Evolutionary conservation across 1,139 yeast species (phyloP).

Genomic region (Hyphopichia fennica): DNA sequence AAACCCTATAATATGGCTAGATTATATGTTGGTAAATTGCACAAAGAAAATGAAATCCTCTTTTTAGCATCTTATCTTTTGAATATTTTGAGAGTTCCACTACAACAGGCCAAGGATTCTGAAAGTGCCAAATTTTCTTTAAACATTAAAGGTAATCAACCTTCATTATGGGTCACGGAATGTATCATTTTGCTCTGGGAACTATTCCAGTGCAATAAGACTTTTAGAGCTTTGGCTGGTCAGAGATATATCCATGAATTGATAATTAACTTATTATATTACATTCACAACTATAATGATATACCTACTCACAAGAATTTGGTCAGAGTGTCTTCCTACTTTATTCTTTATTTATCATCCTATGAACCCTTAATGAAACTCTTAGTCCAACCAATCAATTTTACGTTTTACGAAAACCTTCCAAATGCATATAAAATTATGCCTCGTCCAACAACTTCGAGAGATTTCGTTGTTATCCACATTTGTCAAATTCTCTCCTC

Average conservation of each 20-base stretch:
- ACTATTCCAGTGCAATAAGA: conserved; percentile 66
- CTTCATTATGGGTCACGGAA: conserved; percentile 57
- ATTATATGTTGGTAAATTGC: conserved; percentile 51
- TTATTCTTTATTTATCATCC: conserved; percentile 61
- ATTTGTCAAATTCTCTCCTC: conserved; percentile 26
- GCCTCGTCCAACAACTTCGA: conserved; percentile 45
- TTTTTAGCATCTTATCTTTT: conserved; percentile 49
- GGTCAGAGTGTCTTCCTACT: conserved; percentile 59
- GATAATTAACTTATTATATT: conserved; percentile 53
- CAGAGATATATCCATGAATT: conserved; percentile 54
- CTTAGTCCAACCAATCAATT: conserved; percentile 39
- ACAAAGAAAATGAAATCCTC: conserved; percentile 53
- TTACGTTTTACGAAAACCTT: conserved; percentile 40
- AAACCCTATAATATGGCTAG: conserved; percentile 51
- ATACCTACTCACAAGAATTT: conserved; percentile 38
- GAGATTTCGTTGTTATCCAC: conserved; percentile 64
- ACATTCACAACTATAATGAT: conserved; percentile 48
- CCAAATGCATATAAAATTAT: conserved; percentile 48
- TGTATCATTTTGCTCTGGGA: conserved; percentile 71
- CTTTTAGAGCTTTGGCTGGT: conserved; percentile 49
- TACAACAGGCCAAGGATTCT: conserved; percentile 18
- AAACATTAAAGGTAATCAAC: conserved; percentile 19
- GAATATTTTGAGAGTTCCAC: conserved; percentile 46
- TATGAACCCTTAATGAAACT: conserved; percentile 40
- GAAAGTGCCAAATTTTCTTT: conserved; percentile 18